phyloP scores from a whole-genome alignment of 2,329 filamentous ascomycete species.

The Dendryphion nanum region DNA sequence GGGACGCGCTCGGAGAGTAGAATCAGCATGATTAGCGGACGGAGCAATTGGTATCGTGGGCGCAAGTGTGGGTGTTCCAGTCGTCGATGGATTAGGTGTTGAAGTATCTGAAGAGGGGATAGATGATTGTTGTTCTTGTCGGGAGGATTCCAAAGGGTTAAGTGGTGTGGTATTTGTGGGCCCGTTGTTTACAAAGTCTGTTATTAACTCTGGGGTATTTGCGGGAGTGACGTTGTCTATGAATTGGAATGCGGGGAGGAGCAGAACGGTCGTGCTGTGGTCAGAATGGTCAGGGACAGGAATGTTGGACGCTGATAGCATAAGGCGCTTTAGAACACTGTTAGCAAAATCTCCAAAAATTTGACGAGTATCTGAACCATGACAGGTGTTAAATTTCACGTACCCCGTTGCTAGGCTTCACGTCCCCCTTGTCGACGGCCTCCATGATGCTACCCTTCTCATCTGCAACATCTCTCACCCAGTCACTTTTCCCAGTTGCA shows the following conservation, averaged over 20 bases:
- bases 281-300: conserved; percentile 69
- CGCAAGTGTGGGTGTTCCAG: conserved; percentile 17
- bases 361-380: not conserved
- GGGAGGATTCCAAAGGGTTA: conserved; percentile 17
- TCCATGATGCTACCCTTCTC: conserved; percentile 68
- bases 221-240: conserved; percentile 80
- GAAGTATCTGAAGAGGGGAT: conserved; percentile 13
- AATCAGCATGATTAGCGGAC: conserved; percentile 30
- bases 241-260: conserved; percentile 81
- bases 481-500: conserved; percentile 93
- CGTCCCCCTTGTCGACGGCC: conserved; percentile 50
- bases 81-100: conserved; percentile 8
- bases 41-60: conserved; percentile 27
- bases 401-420: conserved; percentile 67
- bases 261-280: conserved; percentile 67
- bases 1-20: conserved; percentile 56
- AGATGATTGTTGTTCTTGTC: conserved; percentile 5
- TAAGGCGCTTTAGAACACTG: conserved; percentile 61
- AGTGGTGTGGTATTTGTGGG: conserved; percentile 74
- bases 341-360: not conserved
- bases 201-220: conserved; percentile 69
- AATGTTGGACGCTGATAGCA: conserved; percentile 91
- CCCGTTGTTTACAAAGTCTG: conserved; percentile 64
- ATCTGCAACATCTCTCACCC: conserved; percentile 81
- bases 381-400: conserved; percentile 26